Evolutionary conservation across 345 rosid species (phyloP).

Genomic region (Lagerstroemia speciosa): DNA sequence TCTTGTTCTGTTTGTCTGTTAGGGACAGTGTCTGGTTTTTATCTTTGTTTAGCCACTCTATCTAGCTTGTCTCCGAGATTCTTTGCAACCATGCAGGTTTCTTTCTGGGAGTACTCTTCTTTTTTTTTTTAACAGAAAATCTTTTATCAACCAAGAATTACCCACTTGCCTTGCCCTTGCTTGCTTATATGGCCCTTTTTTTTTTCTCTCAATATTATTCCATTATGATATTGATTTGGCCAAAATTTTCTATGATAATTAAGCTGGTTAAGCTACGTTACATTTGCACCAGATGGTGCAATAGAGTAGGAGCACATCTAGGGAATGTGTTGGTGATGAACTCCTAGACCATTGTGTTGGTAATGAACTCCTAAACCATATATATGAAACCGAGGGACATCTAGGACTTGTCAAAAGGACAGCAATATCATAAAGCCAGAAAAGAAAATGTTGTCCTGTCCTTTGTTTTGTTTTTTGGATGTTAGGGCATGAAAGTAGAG

Average conservation of each 20-base stretch:
- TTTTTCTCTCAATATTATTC: too few relatives aligned
- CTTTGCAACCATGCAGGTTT: too few relatives aligned
- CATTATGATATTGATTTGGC: too few relatives aligned
- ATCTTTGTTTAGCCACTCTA: neutral
- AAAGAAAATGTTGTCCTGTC: neutral
- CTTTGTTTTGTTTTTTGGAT: neutral
- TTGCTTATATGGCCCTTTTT: neutral
- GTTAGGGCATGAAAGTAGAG: neutral
- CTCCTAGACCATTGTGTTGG: too few relatives aligned
- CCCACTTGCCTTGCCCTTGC: too few relatives aligned
- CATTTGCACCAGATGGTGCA: neutral
- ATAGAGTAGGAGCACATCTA: neutral
- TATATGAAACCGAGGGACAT: neutral
- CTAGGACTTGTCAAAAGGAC: neutral
- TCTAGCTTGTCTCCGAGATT: neutral
- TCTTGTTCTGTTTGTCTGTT: slow-evolving; percentile 1
- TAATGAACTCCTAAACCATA: too few relatives aligned
- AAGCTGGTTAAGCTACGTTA: neutral
- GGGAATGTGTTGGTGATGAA: neutral
- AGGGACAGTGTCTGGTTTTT: neutral
- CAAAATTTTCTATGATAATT: neutral
- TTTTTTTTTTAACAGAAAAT: too few relatives aligned
- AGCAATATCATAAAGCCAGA: neutral
- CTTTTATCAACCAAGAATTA: too few relatives aligned
- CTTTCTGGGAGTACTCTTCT: neutral